These are phyloP conservation scores for Zangia roseola DNA, from an alignment of 768 basidiomycete species.

Conservation along the genomic window DNA sequence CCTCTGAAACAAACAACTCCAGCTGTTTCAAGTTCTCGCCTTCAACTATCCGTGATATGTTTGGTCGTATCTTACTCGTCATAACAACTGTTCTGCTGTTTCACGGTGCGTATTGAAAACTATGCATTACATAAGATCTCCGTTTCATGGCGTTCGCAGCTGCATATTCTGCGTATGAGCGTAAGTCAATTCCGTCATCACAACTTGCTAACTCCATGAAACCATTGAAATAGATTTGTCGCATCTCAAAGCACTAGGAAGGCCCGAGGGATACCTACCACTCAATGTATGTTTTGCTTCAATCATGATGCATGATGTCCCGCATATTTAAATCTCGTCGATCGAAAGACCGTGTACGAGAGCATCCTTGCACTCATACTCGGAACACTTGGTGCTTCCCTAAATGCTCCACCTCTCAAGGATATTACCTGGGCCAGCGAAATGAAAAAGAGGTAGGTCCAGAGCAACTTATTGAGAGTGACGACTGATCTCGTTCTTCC, in stretches of 20 bases:
- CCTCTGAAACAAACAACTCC: constrained; percentile 6
- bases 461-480: not conserved
- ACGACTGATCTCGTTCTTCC: constrained; percentile 2
- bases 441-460: constrained; percentile 73
- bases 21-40: too few relatives aligned
- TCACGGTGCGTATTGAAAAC: constrained; percentile 44
- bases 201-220: not conserved
- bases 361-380: constrained; percentile 60
- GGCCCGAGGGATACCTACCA: constrained; percentile 67
- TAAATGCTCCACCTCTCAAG: constrained; percentile 65
- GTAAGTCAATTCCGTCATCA: constrained; percentile 43
- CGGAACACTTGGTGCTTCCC: constrained; percentile 71
- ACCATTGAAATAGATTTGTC: constrained; percentile 56
- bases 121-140: not conserved
- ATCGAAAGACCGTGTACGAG: constrained; percentile 62
- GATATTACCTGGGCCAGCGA: constrained; percentile 90
- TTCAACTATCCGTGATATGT: constrained; percentile 33
- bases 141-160: constrained; percentile 40
- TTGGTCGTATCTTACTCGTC: constrained; percentile 45
- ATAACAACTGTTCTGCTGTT: constrained; percentile 48
- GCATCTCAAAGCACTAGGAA: constrained; percentile 70
- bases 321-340: not conserved
- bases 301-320: too few relatives aligned
- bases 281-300: constrained; percentile 46
- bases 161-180: constrained; percentile 79